phyloP scores from a whole-genome alignment of 2,329 filamentous ascomycete species.

The Thielaviopsis euricoi region DNA sequence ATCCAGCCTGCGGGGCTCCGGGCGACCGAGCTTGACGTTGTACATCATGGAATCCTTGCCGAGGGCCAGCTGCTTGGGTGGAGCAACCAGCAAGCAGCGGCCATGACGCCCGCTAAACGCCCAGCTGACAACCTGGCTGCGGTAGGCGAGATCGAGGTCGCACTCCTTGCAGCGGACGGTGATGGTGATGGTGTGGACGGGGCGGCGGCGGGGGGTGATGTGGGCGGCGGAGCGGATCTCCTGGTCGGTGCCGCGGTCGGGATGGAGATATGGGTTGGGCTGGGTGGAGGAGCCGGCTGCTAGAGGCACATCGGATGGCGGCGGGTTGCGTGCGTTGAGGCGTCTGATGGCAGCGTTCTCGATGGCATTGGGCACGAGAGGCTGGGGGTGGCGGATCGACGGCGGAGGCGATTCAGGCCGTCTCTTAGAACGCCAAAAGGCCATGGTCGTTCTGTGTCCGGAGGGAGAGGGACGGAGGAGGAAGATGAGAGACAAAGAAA shows the following conservation, averaged over 20 bases:
- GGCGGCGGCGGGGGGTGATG: constrained; percentile 14
- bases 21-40: constrained; percentile 38
- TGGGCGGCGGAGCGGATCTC: not conserved
- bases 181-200: constrained; percentile 17
- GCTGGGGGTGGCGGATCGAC: not conserved
- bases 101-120: constrained; percentile 51
- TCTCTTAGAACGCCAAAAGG: not conserved
- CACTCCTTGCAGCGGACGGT: constrained; percentile 43
- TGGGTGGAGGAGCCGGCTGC: not conserved
- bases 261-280: constrained; percentile 3
- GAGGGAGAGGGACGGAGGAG: not conserved
- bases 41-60: constrained; percentile 22
- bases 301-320: not conserved
- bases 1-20: constrained; percentile 39
- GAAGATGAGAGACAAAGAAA: not conserved
- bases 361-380: not conserved
- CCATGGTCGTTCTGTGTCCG: not conserved
- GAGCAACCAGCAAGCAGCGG: constrained; percentile 43
- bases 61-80: constrained; percentile 14
- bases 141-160: constrained; percentile 42
- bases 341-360: not conserved
- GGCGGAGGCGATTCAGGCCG: not conserved
- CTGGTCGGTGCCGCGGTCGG: constrained; percentile 13
- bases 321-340: not conserved
- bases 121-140: constrained; percentile 45